Base-by-base conservation (phyloP, 495 filamentous ascomycete species). In the Annulohypoxylon bovei region DNA sequence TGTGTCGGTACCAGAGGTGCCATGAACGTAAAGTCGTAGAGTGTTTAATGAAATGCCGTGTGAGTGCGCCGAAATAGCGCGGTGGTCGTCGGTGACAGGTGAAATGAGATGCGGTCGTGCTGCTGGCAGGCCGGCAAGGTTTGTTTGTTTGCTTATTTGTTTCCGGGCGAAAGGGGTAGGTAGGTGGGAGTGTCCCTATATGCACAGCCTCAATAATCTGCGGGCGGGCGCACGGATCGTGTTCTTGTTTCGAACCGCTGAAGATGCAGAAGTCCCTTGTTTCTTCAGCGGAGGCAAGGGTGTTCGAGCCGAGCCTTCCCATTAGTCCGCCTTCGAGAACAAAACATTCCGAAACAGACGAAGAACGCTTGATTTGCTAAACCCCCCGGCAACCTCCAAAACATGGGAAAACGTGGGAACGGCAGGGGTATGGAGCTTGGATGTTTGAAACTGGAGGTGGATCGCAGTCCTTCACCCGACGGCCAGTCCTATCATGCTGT, bases 401-500 rank as follows among this genome's bases (percentile, higher is more conserved):
- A 33, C 39, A 42, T 46, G 57, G 54, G 23, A 59, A 62, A 37
- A 61, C 57, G 53, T 62, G 57, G 57, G 57, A 59, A 42, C 18
- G 9, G 50, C 39, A 42, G 49, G 66, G 66, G 30, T 65, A 9
- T 25, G 12, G 23, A 27, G 35, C 11, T 50, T 40, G 46, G 32
- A 33, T 46, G 35, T 52, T 52, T 61, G 40, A 68, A 59, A 60
- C 25, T 7, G 14, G 55, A 16, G 23, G 61, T 32, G 23, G 60
- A 65, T 65, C 57, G 6, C 18, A 44, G 50, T 55, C 60, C 47
- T 27, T 81, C 71, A 85, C 2, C 81, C 81, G 40, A 85, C 80
- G 3, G 82, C 81, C 32, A 79, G 70, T 8, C 83, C 83, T 63
- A 84, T 84, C 16, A 35, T 65, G 33, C 78, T 76, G 8, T 79